Evolutionary conservation across 2,329 filamentous ascomycete species (phyloP), one percentile per base, ranked within the genome.

Genomic region (Monosporascus sp.): DNA sequence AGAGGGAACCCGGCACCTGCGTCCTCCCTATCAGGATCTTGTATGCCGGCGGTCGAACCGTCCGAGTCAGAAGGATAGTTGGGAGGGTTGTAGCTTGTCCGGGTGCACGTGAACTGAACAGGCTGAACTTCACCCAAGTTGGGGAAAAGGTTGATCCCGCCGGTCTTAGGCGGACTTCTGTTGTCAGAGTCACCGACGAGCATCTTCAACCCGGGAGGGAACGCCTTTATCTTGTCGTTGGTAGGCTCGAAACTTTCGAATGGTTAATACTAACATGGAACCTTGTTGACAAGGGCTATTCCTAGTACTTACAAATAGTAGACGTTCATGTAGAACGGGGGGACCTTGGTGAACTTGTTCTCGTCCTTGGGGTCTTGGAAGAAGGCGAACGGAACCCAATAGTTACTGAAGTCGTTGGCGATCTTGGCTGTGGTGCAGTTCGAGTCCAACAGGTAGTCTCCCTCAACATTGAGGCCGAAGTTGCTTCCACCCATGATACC

Each of bases 371-470:
- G 77, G 58, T 87, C 80, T 59, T 77, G 72, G 70, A 86, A 90
- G 71, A 85, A 91, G 3, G 92, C 72, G 27, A 76, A 75, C 1
- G 89, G 88, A 52, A 85, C 83, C 89, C 89, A 92, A 75, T 93
- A 92, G 69, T 86, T 86, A 60, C 81, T 87, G 65, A 83, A 76
- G 70, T 91, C 88, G 51, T 81, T 81, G 61, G 78, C 82, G 65
- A 89, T 76, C 55, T 79, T 77, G 67, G 88, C 86, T 36, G 85
- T 89, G 48, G 83, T 88, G 76, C 89, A 93, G 25, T 79, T 77
- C 34, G 86, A 89, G 51, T 76, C 66, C 54, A 74, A 56, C 25
- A 88, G 76, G 46, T 80, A 74, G 52, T 81, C 74, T 61, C 83
- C 88, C 42, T 77, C 82, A 65, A 86, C 83, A 50, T 70, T 76